Percentiles rank a stretch among this genome's conserved stretches.
Conservation (phyloP, 116 monocot genomes). For the Phalaenopsis hybrid region DNA sequence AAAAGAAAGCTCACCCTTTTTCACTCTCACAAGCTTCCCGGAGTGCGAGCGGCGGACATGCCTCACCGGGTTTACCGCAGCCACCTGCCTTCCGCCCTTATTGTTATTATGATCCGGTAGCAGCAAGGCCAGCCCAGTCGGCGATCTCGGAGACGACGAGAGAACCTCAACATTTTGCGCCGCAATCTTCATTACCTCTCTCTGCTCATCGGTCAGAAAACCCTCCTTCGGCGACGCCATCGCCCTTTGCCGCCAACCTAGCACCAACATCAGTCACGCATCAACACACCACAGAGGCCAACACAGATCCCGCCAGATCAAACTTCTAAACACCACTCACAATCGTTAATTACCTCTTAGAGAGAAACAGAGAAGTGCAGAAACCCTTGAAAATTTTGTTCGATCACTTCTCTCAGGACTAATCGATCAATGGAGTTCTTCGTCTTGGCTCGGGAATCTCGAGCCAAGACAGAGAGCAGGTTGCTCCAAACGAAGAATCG, state of each 20-base stretch:
- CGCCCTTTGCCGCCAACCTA: background rate
- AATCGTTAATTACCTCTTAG: constrained; percentile 1
- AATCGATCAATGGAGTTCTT: background rate
- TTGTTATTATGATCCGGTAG: constrained; percentile 24
- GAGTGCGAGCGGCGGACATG: constrained; percentile 82
- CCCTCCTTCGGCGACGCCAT: constrained; percentile 71
- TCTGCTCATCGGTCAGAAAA: constrained; percentile 88
- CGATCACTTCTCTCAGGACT: background rate
- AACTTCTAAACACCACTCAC: background rate
- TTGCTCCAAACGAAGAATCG: background rate
- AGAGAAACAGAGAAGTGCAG: background rate
- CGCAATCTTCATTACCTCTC: constrained; percentile 82
- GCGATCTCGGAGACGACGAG: constrained; percentile 50
- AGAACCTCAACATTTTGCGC: constrained; percentile 59
- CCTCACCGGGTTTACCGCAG: constrained; percentile 32
- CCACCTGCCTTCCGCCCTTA: constrained; percentile 26
- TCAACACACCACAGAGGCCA: background rate
- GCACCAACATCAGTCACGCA: background rate
- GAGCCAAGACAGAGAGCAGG: constrained; percentile 8
- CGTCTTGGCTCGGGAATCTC: constrained; percentile 8
- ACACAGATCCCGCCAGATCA: background rate
- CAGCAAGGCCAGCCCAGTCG: constrained; percentile 23
- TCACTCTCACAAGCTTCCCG: constrained; percentile 75
- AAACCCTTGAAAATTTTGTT: background rate
- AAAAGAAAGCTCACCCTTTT: constrained; percentile 58